Evolutionary conservation across 345 rosid genomes (phyloP), one percentile per base, ranked within the genome.

Genomic region (Raphanus sativus): DNA sequence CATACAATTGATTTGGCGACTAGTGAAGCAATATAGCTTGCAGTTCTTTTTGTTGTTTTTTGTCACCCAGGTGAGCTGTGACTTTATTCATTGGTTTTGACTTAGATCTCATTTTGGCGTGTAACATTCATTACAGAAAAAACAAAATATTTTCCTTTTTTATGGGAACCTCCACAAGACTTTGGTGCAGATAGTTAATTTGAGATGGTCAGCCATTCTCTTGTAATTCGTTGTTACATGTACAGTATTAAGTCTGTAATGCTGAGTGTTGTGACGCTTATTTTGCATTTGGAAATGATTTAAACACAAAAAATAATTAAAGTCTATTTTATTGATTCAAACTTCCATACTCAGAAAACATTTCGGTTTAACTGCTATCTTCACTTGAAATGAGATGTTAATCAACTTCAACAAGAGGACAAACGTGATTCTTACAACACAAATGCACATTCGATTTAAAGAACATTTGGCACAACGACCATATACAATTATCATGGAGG

Each of bases 401-500:
- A 15, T n/a, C 45, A 15, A 60, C 55, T 67, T 58, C 30, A 40
- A 65, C 3, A 21, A 70, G 71, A 36, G 74, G 11, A 67, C 24
- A 33, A 13, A 36, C 58, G 70, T 69, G 70, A 68, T 81, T 56
- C 80, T 61, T 83, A 81, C 75, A 68, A 77, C 73, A 85, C 85
- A 88, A 86, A 69, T 70, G 80, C 83, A 81, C 78, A 77, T 52
- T 33, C 38, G 62, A 75, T 52, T 40, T 50, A 59, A 24, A 56
- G 52, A 74, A 73, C 32, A 71, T 54, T 77, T 64, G 17, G 29
- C 45, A 73, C 16, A 62, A n/a, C 2, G 67, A 17, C 56, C 52
- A 42, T 55, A 12, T 28, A 28, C n/a, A 28, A 28, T 28, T 32
- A 75, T 85, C 84, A 87, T 12, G 81, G 78, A 75, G 89, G 78